A percentile compares a stretch with the other conserved stretches of the same genome.
phyloP scores from a whole-genome alignment of 805 yeast species.

The Jamesozyma rosinii region DNA sequence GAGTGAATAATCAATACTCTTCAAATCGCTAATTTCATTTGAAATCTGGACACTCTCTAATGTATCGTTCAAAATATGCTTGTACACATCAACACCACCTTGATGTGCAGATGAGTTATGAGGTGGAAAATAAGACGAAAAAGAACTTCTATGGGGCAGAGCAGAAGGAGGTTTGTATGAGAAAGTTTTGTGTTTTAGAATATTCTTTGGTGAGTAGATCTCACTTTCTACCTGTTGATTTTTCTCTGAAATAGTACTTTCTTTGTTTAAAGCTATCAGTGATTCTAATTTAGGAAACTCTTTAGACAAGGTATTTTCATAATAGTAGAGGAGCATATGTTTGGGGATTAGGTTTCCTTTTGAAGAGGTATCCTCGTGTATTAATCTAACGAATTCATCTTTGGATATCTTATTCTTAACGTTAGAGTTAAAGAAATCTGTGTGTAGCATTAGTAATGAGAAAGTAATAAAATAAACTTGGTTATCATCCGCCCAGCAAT shows the following conservation, averaged over 20 bases:
- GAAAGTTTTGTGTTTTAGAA: neutral
- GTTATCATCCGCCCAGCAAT: slow-evolving; percentile 33
- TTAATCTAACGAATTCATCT: slow-evolving; percentile 48
- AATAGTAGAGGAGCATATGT: slow-evolving; percentile 46
- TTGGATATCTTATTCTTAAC: slow-evolving; percentile 60
- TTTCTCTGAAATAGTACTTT: too few species aligned
- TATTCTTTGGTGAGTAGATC: neutral
- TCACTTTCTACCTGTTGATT: neutral
- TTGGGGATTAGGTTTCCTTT: slow-evolving; percentile 26
- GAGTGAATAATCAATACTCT: neutral
- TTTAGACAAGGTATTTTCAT: slow-evolving; percentile 53
- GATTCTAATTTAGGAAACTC: slow-evolving; percentile 36
- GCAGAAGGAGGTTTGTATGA: too few species aligned
- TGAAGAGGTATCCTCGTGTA: slow-evolving; percentile 28
- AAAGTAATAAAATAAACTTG: slow-evolving; percentile 54
- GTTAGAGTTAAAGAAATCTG: slow-evolving; percentile 59
- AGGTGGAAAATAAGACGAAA: slow-evolving; percentile 16
- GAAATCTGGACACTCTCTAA: neutral
- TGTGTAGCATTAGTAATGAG: slow-evolving; percentile 61
- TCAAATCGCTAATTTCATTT: neutral
- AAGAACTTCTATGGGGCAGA: neutral
- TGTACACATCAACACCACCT: slow-evolving; percentile 23
- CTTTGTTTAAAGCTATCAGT: neutral
- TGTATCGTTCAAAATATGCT: slow-evolving; percentile 12
- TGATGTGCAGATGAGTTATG: neutral